Conservation (phyloP, 257 asterid species). For the Knoxia roxburghii region DNA sequence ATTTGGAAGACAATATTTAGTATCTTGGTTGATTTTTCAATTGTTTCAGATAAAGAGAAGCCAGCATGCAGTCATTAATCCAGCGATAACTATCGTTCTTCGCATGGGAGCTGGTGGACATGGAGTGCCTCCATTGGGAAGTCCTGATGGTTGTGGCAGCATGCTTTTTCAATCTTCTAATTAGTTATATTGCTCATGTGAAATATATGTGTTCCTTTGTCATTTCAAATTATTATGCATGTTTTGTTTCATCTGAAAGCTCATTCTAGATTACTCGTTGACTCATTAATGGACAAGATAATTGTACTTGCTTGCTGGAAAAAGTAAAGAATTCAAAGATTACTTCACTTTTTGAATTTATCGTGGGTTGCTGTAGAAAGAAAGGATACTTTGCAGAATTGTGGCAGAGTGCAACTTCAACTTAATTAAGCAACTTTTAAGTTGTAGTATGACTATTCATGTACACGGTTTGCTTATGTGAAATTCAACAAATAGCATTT, state of each 20-base stretch:
- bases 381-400: not conserved
- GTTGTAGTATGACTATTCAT: not conserved
- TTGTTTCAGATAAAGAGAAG: slow-evolving; percentile 71
- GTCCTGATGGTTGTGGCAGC: slow-evolving; percentile 67
- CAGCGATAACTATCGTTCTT: slow-evolving; percentile 76
- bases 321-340: not conserved
- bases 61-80: slow-evolving; percentile 89
- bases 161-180: not conserved
- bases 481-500: not conserved
- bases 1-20: slow-evolving; percentile 17
- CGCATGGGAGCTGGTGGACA: slow-evolving; percentile 86
- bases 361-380: not conserved
- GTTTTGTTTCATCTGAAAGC: not conserved
- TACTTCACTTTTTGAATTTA: not conserved
- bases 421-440: not conserved
- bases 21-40: slow-evolving; percentile 13
- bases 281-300: not conserved
- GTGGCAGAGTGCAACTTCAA: not conserved
- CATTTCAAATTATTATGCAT: not conserved
- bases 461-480: too few relatives aligned
- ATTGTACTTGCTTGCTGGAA: not conserved
- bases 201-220: slow-evolving; percentile 5
- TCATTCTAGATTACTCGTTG: not conserved
- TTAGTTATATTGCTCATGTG: not conserved
- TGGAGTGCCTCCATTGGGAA: slow-evolving; percentile 84